Evolutionary conservation across 805 yeast species (phyloP).

Genomic region (Kodamaea neixiangensis): DNA sequence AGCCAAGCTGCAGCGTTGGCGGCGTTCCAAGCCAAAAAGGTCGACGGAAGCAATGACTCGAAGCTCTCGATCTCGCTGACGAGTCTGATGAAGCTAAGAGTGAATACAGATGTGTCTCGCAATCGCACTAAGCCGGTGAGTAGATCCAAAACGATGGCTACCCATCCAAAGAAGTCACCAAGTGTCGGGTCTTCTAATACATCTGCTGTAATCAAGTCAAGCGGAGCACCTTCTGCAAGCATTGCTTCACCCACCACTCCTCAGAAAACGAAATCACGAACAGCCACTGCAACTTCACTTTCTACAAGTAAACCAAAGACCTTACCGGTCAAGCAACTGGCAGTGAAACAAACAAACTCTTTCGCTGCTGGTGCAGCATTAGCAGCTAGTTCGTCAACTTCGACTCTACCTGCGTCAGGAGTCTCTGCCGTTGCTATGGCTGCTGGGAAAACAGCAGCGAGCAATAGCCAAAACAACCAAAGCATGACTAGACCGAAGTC

Average conservation of each 20-base stretch:
- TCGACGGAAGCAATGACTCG: neutral
- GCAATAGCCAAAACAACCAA: neutral
- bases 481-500: neutral
- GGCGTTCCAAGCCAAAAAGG: slow-evolving; percentile 34
- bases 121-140: neutral
- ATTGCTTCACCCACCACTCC: neutral
- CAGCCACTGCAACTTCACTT: neutral
- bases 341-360: neutral
- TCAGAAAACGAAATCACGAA: neutral
- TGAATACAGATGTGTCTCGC: neutral
- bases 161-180: neutral
- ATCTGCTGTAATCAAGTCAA: neutral
- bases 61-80: neutral
- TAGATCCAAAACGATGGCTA: neutral
- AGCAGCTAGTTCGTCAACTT: slow-evolving; percentile 1
- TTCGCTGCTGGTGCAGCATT: slow-evolving; percentile 7
- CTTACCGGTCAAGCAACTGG: neutral
- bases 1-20: slow-evolving; percentile 48
- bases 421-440: slow-evolving; percentile 8
- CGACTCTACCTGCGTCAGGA: neutral
- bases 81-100: neutral
- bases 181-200: neutral
- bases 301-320: neutral
- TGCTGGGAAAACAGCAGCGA: slow-evolving; percentile 8
- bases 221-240: neutral